Percentiles rank a stretch among this genome's conserved stretches.
These are phyloP conservation scores for Comarum palustre DNA, from an alignment of 306 rosid genomes.

Conservation along the genomic window DNA sequence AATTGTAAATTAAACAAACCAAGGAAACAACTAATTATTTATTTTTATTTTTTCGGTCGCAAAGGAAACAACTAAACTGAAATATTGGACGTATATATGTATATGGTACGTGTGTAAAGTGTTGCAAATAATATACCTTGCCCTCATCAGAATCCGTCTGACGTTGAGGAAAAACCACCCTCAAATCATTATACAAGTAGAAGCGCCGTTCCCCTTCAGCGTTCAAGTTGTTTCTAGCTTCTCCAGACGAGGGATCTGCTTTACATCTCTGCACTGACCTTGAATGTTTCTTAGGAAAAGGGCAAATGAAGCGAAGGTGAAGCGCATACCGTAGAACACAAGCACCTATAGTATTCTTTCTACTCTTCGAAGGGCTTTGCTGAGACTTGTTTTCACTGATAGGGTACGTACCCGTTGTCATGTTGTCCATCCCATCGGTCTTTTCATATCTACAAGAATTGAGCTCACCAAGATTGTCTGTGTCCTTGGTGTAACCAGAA, in stretches of 20 bases:
- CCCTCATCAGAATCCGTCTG: conserved; percentile 88
- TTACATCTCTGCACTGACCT: conserved; percentile 54
- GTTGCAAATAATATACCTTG: conserved; percentile 41
- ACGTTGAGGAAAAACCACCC: conserved; percentile 88
- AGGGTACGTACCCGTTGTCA: conserved; percentile 15
- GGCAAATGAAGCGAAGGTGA: conserved; percentile 65
- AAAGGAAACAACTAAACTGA: no score
- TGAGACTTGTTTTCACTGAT: conserved; percentile 26
- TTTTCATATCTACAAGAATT: conserved; percentile 22
- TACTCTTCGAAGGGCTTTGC: conserved; percentile 34
- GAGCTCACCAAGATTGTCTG: conserved; percentile 16
- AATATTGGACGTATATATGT: not conserved
- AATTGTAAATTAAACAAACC: not conserved
- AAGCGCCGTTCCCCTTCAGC: conserved; percentile 53
- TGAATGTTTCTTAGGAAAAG: conserved; percentile 46
- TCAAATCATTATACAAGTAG: conserved; percentile 73
- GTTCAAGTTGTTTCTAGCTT: conserved; percentile 30
- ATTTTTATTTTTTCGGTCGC: no score
- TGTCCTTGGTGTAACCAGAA: not conserved
- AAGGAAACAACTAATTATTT: not conserved
- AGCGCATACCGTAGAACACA: conserved; percentile 65
- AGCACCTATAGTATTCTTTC: conserved; percentile 24
- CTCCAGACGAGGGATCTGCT: conserved; percentile 35
- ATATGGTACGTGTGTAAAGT: not conserved
- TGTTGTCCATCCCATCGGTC: conserved; percentile 25